Evolutionary conservation across 495 filamentous ascomycete genomes (phyloP).

Genomic region (Schizothecium vesticola): DNA sequence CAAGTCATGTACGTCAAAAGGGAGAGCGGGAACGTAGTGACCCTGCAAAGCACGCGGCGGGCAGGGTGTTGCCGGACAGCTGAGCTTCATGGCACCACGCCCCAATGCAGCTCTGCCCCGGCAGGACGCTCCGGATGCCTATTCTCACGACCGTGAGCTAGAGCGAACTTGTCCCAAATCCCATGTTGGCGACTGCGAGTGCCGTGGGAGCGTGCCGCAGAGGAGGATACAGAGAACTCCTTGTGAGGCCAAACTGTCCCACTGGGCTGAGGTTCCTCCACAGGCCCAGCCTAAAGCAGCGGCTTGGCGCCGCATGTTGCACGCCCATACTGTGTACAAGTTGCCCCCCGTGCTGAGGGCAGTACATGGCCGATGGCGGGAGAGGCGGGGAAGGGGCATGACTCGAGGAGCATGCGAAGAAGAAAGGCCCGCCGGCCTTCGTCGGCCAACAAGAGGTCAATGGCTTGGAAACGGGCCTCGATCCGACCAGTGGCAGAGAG

Average conservation of each 20-base stretch:
- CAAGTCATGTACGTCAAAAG: constrained; percentile 25
- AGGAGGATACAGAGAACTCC: not conserved
- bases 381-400: constrained; percentile 26
- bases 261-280: constrained; percentile 1
- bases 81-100: constrained; percentile 7
- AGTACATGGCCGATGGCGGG: constrained; percentile 4
- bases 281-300: constrained; percentile 8
- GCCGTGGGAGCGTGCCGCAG: not conserved
- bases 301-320: constrained; percentile 5
- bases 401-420: constrained; percentile 29
- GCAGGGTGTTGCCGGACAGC: constrained; percentile 12
- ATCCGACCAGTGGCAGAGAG: constrained; percentile 21
- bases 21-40: constrained; percentile 14
- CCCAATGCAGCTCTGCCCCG: not conserved
- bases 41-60: constrained; percentile 2
- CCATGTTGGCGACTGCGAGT: not conserved
- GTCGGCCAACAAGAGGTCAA: constrained; percentile 16
- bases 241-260: not conserved
- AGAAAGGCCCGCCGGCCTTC: constrained; percentile 13
- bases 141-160: not conserved
- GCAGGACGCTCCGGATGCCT: not conserved
- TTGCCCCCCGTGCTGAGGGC: constrained; percentile 1
- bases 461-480: constrained; percentile 10
- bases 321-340: not conserved
- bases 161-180: not conserved